Percentiles rank a stretch among this genome's conserved stretches.
Conservation (phyloP, 805 yeast species). For the Cyberlindnera americana region DNA sequence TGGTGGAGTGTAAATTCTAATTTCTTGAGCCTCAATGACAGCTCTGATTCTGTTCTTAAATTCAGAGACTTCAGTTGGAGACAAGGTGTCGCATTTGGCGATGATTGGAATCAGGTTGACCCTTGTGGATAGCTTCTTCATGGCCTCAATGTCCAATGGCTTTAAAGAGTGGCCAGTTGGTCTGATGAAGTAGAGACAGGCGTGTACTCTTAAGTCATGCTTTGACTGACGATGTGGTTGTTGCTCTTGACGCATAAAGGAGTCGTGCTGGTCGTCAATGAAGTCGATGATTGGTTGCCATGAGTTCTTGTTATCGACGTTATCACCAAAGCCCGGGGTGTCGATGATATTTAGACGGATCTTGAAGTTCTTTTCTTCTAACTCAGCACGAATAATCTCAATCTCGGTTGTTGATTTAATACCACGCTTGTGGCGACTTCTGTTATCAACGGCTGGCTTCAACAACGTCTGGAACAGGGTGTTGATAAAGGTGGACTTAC, state of each 20-base stretch:
- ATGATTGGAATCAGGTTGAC: conserved; percentile 88
- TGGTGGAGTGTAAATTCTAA: conserved; percentile 81
- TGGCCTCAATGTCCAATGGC: conserved; percentile 83
- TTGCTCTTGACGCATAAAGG: conserved; percentile 87
- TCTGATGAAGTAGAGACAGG: conserved; percentile 82
- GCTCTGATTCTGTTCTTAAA: conserved; percentile 61
- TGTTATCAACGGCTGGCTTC: conserved; percentile 46
- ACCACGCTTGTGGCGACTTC: conserved; percentile 49
- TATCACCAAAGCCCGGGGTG: conserved; percentile 93
- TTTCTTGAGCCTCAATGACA: conserved; percentile 79
- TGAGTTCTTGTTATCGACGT: conserved; percentile 76
- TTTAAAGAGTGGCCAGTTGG: conserved; percentile 88
- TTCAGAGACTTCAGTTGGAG: conserved; percentile 26
- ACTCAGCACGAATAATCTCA: conserved; percentile 71
- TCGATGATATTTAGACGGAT: conserved; percentile 79
- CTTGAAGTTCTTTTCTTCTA: conserved; percentile 80
- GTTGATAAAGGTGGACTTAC: conserved; percentile 88
- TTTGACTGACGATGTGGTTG: conserved; percentile 70
- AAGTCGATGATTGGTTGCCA: conserved; percentile 88
- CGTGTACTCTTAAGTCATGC: conserved; percentile 86
- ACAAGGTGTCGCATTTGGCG: conserved; percentile 28
- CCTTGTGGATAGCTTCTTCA: conserved; percentile 77
- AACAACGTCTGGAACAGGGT: conserved; percentile 75
- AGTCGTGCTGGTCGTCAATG: conserved; percentile 87
- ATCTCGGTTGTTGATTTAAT: conserved; percentile 71